These are phyloP conservation scores for Yamadazyma pseudoaaseri DNA, from an alignment of 1,139 yeast genomes.

Conservation along the genomic window DNA sequence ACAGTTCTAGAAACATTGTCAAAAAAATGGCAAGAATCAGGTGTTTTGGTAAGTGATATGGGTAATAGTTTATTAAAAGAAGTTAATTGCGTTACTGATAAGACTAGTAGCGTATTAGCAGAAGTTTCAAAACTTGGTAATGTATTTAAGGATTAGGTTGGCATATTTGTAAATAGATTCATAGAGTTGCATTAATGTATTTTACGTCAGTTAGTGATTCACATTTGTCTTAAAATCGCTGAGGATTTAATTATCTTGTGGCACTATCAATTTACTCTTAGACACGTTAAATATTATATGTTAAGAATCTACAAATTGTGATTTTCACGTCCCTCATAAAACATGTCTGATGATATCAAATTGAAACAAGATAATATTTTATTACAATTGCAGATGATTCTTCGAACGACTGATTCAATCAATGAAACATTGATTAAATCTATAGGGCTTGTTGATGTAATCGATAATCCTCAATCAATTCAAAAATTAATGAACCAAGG, in stretches of 20 bases:
- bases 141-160: constrained; percentile 15
- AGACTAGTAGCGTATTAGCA: constrained; percentile 33
- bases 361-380: constrained; percentile 25
- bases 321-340: not conserved
- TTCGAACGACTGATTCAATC: constrained; percentile 29
- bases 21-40: constrained; percentile 50
- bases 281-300: too few species aligned
- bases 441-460: constrained; percentile 18
- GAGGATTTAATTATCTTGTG: too few species aligned
- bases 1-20: constrained; percentile 60
- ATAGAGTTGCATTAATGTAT: too few species aligned
- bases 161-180: not conserved
- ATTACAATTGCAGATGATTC: constrained; percentile 32
- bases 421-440: constrained; percentile 27
- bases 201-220: too few species aligned
- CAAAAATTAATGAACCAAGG: constrained; percentile 11
- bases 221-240: too few species aligned
- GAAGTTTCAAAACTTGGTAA: constrained; percentile 41
- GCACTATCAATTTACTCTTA: too few species aligned
- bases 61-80: constrained; percentile 24
- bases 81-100: constrained; percentile 26
- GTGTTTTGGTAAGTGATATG: constrained; percentile 39
- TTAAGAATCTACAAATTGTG: too few species aligned
- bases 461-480: constrained; percentile 6
- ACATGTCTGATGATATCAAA: constrained; percentile 2